Evolutionary conservation across 108 stramenopile genomes (phyloP).

Genomic region (Skeletonema tropicum): DNA sequence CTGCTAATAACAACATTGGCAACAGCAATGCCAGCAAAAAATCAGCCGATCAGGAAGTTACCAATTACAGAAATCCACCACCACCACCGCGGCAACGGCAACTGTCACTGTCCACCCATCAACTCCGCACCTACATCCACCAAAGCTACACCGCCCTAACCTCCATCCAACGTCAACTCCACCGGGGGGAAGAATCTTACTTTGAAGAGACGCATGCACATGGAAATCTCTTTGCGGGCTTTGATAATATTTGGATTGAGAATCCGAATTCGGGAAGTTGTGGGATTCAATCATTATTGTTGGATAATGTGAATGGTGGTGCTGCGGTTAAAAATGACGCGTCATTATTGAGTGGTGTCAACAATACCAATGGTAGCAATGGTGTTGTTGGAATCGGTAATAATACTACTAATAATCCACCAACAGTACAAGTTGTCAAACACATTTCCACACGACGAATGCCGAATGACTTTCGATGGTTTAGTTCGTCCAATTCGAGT

Average conservation of each 20-base stretch:
- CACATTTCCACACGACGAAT: conserved; percentile 40
- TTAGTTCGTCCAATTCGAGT: conserved; percentile 39
- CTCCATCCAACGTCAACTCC: conserved; percentile 72
- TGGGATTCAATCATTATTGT: background rate
- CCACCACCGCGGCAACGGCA: no score
- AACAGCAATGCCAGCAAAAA: background rate
- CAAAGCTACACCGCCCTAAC: conserved; percentile 42
- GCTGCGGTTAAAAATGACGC: background rate
- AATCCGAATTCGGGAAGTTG: conserved; percentile 15
- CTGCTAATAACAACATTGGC: background rate
- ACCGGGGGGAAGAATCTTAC: conserved; percentile 80
- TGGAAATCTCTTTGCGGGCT: conserved; percentile 70
- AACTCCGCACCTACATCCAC: conserved; percentile 35
- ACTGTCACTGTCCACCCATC: background rate
- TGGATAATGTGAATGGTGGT: background rate
- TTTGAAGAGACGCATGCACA: conserved; percentile 64
- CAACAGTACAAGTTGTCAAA: background rate
- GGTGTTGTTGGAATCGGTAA: no score
- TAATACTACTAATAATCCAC: no score
- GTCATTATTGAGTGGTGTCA: background rate
- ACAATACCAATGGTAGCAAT: conserved; percentile 3
- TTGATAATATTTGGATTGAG: conserved; percentile 64
- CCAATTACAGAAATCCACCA: background rate
- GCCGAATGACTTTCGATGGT: conserved; percentile 67
- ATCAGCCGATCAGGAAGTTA: background rate